Evolutionary conservation across 1,139 yeast species (phyloP).

Genomic region (Meyerozyma smithsonii): DNA sequence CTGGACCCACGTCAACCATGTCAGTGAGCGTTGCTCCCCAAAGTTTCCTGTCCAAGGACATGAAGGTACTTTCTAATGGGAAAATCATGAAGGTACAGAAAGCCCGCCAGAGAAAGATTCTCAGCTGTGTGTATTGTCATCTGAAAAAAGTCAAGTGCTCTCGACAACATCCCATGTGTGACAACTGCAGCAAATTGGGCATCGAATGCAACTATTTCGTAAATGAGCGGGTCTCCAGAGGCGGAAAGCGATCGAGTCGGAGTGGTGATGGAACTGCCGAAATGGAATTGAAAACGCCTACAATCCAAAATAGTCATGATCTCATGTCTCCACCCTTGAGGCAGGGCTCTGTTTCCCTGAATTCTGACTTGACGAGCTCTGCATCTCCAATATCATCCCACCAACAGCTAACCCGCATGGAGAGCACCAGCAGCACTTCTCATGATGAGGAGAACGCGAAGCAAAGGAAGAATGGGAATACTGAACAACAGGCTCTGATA

Average conservation of each 20-base stretch:
- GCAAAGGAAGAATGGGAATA: not conserved
- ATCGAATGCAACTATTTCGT: conserved; percentile 50
- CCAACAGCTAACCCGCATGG: not conserved
- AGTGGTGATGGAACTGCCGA: not conserved
- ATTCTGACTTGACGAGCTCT: not conserved
- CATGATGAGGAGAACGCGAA: not conserved
- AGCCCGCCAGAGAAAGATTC: conserved; percentile 52
- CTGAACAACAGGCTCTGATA: not conserved
- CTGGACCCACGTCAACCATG: not conserved
- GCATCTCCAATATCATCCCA: not conserved
- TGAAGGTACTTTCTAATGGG: conserved; percentile 37
- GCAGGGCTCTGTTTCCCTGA: not conserved
- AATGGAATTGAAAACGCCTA: not conserved
- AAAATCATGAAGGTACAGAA: conserved; percentile 53
- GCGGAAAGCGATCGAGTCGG: conserved; percentile 28
- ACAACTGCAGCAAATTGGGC: conserved; percentile 43
- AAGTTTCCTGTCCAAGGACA: conserved; percentile 3
- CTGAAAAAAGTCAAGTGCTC: conserved; percentile 59
- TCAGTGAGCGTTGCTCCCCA: conserved; percentile 2
- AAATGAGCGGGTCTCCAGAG: conserved; percentile 50
- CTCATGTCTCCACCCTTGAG: not conserved
- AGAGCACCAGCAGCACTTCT: conserved; percentile 1
- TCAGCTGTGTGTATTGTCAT: conserved; percentile 58
- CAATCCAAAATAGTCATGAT: not conserved
- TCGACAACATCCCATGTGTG: conserved; percentile 44